Evolutionary conservation across 2,329 filamentous ascomycete species (phyloP).

Genomic region (Amauroascus verrucosus): DNA sequence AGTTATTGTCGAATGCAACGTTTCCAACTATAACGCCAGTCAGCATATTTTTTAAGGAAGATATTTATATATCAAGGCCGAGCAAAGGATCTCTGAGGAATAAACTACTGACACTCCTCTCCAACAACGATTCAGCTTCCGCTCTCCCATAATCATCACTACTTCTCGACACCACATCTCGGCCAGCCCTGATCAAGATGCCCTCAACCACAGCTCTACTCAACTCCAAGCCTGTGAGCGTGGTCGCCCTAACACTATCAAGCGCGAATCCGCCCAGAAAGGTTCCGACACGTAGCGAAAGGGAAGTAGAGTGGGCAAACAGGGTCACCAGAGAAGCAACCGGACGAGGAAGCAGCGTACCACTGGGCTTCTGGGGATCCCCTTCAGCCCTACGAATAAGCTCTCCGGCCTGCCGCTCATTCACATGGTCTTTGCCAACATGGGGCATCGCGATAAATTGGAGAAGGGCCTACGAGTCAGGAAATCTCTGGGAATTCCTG

Average conservation of each 20-base stretch:
- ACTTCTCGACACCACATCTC: conserved; percentile 35
- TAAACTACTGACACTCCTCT: conserved; percentile 36
- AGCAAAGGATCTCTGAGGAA: neutral
- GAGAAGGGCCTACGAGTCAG: neutral
- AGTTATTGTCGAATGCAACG: conserved; percentile 37
- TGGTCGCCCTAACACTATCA: conserved; percentile 36
- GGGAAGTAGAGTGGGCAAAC: conserved; percentile 37
- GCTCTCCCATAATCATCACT: conserved; percentile 39
- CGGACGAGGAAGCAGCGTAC: conserved; percentile 35
- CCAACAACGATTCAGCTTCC: conserved; percentile 37
- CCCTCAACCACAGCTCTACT: conserved; percentile 38
- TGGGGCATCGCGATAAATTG: neutral
- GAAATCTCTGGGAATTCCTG: neutral
- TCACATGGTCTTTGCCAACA: neutral
- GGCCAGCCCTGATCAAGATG: conserved; percentile 36
- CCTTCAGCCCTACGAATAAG: neutral
- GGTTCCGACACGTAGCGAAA: conserved; percentile 36
- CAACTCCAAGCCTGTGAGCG: conserved; percentile 37
- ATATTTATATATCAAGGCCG: neutral
- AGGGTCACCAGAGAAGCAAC: conserved; percentile 38
- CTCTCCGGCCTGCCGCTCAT: neutral
- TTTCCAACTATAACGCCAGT: conserved; percentile 28
- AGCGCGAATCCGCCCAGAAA: conserved; percentile 36
- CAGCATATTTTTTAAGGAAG: neutral
- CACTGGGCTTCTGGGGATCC: conserved; percentile 1